Percentiles rank a stretch among this genome's conserved stretches.
phyloP scores from a whole-genome alignment of 2,329 filamentous ascomycete species.

The Myriangium duriaei region DNA sequence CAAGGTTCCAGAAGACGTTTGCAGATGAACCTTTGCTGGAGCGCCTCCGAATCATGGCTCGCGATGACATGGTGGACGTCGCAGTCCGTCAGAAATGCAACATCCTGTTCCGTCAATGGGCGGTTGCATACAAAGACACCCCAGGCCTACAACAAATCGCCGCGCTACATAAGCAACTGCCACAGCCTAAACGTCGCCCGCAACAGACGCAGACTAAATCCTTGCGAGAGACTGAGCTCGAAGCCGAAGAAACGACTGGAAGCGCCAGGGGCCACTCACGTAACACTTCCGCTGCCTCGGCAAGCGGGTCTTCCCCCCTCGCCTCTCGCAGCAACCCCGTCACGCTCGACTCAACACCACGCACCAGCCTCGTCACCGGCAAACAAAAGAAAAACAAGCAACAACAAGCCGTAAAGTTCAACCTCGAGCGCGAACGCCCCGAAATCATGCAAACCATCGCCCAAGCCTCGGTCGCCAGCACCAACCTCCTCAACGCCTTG shows the following conservation, averaged over 20 bases:
- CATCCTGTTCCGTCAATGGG: conserved; percentile 77
- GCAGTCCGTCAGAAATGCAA: conserved; percentile 83
- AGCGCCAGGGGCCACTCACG: conserved; percentile 15
- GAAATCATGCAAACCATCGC: conserved; percentile 82
- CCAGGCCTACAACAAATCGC: conserved; percentile 70
- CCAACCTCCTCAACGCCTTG: conserved; percentile 74
- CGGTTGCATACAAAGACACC: conserved; percentile 64
- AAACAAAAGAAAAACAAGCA: conserved; percentile 33
- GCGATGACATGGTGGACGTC: conserved; percentile 70
- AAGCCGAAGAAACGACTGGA: conserved; percentile 26
- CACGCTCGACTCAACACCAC: conserved; percentile 19
- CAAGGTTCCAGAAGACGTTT: conserved; percentile 74
- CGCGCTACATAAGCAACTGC: conserved; percentile 60
- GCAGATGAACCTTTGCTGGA: conserved; percentile 86
- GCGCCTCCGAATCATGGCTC: conserved; percentile 75
- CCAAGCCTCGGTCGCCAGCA: conserved; percentile 78
- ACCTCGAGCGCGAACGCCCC: conserved; percentile 75
- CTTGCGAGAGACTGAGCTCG: conserved; percentile 62
- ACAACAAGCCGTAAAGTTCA: conserved; percentile 54
- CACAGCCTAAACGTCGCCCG: conserved; percentile 52
- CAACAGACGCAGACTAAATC: conserved; percentile 60
- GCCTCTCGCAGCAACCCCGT: conserved; percentile 17
- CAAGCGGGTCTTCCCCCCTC: conserved; percentile 22
- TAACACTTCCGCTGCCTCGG: conserved; percentile 9
- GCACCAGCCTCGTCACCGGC: conserved; percentile 16